Percentiles rank a stretch among this genome's conserved stretches.
phyloP scores from a whole-genome alignment of 2,329 filamentous ascomycete species.

The Zopfia rhizophila region DNA sequence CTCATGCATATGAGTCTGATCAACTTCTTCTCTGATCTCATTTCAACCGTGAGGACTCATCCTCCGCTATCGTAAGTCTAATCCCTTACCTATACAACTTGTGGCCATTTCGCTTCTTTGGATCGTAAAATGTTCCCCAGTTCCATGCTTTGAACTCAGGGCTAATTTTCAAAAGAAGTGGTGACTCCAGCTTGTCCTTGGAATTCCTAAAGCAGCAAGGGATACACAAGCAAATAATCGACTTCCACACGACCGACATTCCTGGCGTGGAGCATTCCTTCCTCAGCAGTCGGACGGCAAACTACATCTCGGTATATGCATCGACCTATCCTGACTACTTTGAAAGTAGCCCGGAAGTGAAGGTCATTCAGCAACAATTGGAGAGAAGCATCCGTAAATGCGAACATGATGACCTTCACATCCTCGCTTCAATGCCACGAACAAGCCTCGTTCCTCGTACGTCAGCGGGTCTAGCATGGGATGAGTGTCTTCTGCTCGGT shows the following conservation, averaged over 20 bases:
- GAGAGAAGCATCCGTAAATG: conserved; percentile 61
- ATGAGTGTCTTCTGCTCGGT: conserved; percentile 55
- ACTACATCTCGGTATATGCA: conserved; percentile 68
- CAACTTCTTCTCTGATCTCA: conserved; percentile 66
- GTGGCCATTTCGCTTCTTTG: conserved; percentile 15
- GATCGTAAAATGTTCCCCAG: too few species aligned
- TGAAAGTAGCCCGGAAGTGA: conserved; percentile 57
- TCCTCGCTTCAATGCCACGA: conserved; percentile 68
- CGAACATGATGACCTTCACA: conserved; percentile 65
- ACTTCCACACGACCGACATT: conserved; percentile 60
- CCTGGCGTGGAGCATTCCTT: conserved; percentile 65
- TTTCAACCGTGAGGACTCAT: conserved; percentile 54
- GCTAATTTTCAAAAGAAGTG: too few species aligned
- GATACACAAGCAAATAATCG: conserved; percentile 62
- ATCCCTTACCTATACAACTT: neutral
- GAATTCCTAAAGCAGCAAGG: conserved; percentile 64
- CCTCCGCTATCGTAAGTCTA: conserved; percentile 41
- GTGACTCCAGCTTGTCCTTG: conserved; percentile 55
- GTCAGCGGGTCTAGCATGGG: conserved; percentile 48
- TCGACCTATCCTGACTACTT: conserved; percentile 66
- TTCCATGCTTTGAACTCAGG: conserved; percentile 32
- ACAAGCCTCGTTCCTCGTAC: conserved; percentile 60
- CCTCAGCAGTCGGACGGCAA: conserved; percentile 64
- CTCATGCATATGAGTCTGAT: conserved; percentile 70
- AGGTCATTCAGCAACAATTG: conserved; percentile 60